Percentiles rank a stretch among this genome's conserved stretches.
These are phyloP conservation scores for Aspergillus phoenicis DNA, from an alignment of 2,329 filamentous ascomycete species.

Conservation along the genomic window DNA sequence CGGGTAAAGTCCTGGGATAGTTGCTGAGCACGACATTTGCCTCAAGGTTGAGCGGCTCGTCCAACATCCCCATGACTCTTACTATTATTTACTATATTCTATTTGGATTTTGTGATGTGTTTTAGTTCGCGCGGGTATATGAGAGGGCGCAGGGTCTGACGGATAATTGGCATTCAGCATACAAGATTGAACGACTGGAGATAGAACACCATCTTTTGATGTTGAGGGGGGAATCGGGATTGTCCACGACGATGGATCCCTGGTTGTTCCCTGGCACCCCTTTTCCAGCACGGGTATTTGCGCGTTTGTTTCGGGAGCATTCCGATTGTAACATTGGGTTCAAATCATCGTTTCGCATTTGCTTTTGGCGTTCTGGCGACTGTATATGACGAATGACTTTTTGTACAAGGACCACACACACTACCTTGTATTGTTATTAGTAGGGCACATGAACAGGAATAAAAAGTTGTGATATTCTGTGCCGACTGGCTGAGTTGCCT, in stretches of 20 bases:
- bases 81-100: not conserved
- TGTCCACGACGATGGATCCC: not conserved
- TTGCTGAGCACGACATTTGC: not conserved
- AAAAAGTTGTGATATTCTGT: not conserved
- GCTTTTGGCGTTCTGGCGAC: slow-evolving; percentile 25
- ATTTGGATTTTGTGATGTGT: not conserved
- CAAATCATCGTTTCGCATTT: slow-evolving; percentile 23
- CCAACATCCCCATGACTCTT: not conserved
- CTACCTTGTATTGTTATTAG: not conserved
- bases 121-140: not conserved
- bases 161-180: not conserved
- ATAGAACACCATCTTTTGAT: not conserved
- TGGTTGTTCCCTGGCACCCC: not conserved
- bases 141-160: not conserved
- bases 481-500: not conserved
- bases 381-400: slow-evolving; percentile 1
- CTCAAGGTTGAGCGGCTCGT: not conserved
- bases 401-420: slow-evolving; percentile 3
- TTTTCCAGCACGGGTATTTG: not conserved
- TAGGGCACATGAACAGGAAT: slow-evolving; percentile 2
- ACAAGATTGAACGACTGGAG: not conserved
- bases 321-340: slow-evolving; percentile 10
- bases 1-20: not conserved
- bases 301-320: slow-evolving; percentile 9
- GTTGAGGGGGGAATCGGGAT: not conserved